Conservation (phyloP, 1,284 basidiomycete genomes). For the Golubevia pallescens region DNA sequence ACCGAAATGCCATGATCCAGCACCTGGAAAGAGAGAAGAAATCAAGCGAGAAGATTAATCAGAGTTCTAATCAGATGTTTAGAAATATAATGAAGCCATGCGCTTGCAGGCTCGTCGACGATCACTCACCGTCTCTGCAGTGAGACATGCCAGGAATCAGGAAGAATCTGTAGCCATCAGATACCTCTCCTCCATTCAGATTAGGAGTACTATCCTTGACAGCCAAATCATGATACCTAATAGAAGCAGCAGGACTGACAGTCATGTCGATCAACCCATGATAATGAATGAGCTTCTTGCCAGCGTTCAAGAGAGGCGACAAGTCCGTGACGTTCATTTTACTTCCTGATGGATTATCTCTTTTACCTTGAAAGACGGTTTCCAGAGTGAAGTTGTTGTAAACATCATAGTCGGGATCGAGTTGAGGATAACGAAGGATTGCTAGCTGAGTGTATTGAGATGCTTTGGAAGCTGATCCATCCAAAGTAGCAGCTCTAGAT, state of each 20-base stretch:
- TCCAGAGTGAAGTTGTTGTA: constrained; percentile 18
- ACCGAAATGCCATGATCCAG: constrained; percentile 19
- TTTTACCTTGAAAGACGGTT: constrained; percentile 14
- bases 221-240: constrained; percentile 16
- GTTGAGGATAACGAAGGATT: constrained; percentile 4
- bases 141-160: constrained; percentile 34
- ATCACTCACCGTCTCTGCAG: constrained; percentile 14
- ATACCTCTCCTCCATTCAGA: constrained; percentile 5
- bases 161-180: constrained; percentile 25
- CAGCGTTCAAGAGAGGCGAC: constrained; percentile 18
- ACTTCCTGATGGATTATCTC: constrained; percentile 5
- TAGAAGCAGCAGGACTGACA: constrained; percentile 16
- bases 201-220: not conserved
- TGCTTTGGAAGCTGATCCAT: constrained; percentile 14
- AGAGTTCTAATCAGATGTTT: too few relatives aligned
- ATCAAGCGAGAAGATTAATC: too few relatives aligned
- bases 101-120: too few relatives aligned
- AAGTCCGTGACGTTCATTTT: constrained; percentile 26
- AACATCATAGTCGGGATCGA: constrained; percentile 6
- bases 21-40: too few relatives aligned
- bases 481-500: not conserved
- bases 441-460: constrained; percentile 1
- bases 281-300: constrained; percentile 37
- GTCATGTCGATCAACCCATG: constrained; percentile 31
- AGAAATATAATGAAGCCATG: too few relatives aligned